Evolutionary conservation across 495 filamentous ascomycete genomes (phyloP).

Genomic region (Neohortaea acidophila): DNA sequence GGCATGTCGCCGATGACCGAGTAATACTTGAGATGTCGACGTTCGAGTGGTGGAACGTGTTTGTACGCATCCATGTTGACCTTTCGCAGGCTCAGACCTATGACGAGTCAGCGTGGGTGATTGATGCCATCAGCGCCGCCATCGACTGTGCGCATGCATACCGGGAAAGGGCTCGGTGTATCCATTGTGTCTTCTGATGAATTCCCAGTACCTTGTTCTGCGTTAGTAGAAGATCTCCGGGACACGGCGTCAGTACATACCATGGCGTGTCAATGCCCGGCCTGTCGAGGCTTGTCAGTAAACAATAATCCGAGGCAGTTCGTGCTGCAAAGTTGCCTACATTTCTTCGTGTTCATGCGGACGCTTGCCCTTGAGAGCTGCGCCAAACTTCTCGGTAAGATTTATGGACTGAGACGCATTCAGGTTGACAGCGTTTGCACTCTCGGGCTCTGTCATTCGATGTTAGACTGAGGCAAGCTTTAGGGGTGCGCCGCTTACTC

Average conservation of each 20-base stretch:
- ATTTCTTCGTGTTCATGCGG: constrained; percentile 28
- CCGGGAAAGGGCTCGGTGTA: constrained; percentile 35
- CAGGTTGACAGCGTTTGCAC: neutral
- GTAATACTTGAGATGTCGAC: constrained; percentile 46
- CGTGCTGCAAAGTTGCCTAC: too few species aligned
- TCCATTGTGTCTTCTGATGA: neutral
- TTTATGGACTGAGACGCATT: constrained; percentile 11
- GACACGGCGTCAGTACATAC: constrained; percentile 18
- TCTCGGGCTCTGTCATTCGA: constrained; percentile 7
- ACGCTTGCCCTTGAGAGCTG: constrained; percentile 27
- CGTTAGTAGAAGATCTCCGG: neutral
- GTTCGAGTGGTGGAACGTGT: constrained; percentile 34
- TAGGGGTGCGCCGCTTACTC: constrained; percentile 15
- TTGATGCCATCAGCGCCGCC: too few species aligned
- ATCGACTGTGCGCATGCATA: too few species aligned
- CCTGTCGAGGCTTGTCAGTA: too few species aligned
- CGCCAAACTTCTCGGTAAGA: constrained; percentile 25
- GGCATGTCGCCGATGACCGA: constrained; percentile 31
- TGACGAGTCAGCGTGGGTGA: too few species aligned
- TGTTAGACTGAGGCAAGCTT: too few species aligned
- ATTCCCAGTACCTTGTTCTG: constrained; percentile 7
- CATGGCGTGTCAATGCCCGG: constrained; percentile 35
- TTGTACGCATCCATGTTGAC: constrained; percentile 47
- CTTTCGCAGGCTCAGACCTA: constrained; percentile 44
- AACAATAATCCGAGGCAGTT: too few species aligned